Evolutionary conservation across 768 basidiomycete species (phyloP).

Genomic region (Naganishia kalamii): DNA sequence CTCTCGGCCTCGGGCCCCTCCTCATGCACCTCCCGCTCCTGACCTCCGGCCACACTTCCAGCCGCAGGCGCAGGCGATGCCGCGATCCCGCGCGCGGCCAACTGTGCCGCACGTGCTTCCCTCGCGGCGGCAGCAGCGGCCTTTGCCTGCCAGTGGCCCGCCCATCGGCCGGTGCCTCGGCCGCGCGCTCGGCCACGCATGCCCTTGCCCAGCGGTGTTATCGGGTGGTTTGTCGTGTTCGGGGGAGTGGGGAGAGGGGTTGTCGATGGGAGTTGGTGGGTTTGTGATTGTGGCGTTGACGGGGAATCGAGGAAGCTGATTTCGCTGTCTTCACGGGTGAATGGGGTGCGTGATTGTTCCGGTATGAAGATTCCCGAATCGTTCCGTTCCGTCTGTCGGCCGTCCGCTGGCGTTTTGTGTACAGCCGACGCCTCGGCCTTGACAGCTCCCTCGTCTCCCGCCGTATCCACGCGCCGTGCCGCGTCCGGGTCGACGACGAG

Average conservation of each 20-base stretch:
- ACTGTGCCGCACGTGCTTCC: not conserved
- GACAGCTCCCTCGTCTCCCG: not conserved
- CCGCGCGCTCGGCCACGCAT: not conserved
- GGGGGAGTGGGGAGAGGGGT: not conserved
- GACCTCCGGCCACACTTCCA: not conserved
- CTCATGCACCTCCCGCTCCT: not conserved
- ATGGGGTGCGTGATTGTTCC: not conserved
- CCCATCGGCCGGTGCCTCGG: slow-evolving; percentile 13
- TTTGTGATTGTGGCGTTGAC: too few relatives aligned
- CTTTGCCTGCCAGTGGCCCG: slow-evolving; percentile 10
- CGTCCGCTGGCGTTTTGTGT: too few relatives aligned
- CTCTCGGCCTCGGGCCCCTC: not conserved
- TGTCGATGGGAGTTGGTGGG: not conserved
- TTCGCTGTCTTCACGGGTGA: not conserved
- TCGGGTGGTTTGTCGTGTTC: not conserved
- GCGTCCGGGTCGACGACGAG: slow-evolving; percentile 14
- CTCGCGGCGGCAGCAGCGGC: not conserved
- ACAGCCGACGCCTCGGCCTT: too few relatives aligned
- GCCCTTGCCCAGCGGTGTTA: not conserved
- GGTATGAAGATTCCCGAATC: not conserved
- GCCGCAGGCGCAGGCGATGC: not conserved
- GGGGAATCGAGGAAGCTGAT: not conserved
- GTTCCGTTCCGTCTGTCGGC: too few relatives aligned
- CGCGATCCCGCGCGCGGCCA: not conserved
- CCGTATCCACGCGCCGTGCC: not conserved